These are phyloP conservation scores for Pleurotus platypus DNA, from an alignment of 768 basidiomycete species.

Conservation along the genomic window DNA sequence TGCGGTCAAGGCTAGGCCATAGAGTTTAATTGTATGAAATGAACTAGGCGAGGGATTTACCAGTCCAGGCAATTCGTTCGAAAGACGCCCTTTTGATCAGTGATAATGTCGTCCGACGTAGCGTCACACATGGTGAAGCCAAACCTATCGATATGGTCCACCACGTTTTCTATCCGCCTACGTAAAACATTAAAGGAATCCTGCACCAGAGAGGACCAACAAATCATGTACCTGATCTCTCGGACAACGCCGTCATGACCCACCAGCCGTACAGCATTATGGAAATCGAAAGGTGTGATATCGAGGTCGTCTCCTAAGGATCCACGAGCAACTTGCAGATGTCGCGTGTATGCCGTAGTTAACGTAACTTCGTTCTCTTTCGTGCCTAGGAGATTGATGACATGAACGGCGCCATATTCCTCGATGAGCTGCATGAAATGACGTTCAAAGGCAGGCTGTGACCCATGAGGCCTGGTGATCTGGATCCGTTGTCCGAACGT, in stretches of 20 bases:
- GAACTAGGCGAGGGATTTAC: slow-evolving; percentile 34
- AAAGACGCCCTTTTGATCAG: slow-evolving; percentile 89
- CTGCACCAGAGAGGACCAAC: not conserved
- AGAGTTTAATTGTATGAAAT: slow-evolving; percentile 7
- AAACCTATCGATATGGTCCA: slow-evolving; percentile 68
- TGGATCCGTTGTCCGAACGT: slow-evolving; percentile 94
- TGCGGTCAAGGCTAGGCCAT: slow-evolving; percentile 78
- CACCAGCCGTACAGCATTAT: slow-evolving; percentile 69
- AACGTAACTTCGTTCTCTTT: slow-evolving; percentile 91
- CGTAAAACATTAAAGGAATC: slow-evolving; percentile 5
- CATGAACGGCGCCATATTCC: slow-evolving; percentile 82
- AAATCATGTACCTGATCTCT: slow-evolving; percentile 55
- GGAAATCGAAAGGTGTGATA: slow-evolving; percentile 94
- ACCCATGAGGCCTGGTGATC: slow-evolving; percentile 91
- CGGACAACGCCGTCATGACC: slow-evolving; percentile 86
- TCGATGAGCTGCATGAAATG: slow-evolving; percentile 87
- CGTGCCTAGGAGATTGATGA: slow-evolving; percentile 85
- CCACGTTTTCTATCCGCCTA: slow-evolving; percentile 59
- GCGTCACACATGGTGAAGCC: slow-evolving; percentile 84
- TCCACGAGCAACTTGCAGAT: slow-evolving; percentile 63
- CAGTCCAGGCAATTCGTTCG: slow-evolving; percentile 95
- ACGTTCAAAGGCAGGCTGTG: slow-evolving; percentile 95
- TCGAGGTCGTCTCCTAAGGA: slow-evolving; percentile 65
- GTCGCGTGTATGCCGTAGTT: slow-evolving; percentile 78
- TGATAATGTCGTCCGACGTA: slow-evolving; percentile 63